Evolutionary conservation across 2,329 filamentous ascomycete genomes (phyloP).

Genomic region (Chaetomium strumarium): DNA sequence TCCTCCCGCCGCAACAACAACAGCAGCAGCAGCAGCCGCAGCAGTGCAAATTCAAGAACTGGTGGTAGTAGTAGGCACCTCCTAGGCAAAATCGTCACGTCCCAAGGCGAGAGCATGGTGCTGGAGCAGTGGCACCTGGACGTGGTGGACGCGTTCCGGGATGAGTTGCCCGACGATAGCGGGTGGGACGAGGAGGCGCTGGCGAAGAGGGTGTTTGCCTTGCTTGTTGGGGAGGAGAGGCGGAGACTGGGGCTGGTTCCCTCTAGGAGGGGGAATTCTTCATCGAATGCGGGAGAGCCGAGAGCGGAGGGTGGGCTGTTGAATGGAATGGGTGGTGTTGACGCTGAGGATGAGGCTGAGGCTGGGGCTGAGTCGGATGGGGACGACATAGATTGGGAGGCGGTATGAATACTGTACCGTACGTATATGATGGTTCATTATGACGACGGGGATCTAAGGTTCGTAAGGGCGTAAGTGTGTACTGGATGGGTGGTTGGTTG

Average conservation of each 20-base stretch:
- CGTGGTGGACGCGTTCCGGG: constrained; percentile 48
- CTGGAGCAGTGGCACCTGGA: constrained; percentile 54
- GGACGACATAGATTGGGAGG: not conserved
- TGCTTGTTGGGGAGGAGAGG: constrained; percentile 47
- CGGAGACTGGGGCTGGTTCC: constrained; percentile 26
- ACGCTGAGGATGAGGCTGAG: not conserved
- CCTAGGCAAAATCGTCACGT: constrained; percentile 44
- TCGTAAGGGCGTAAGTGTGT: not conserved
- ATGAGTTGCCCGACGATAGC: constrained; percentile 30
- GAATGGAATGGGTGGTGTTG: constrained; percentile 9
- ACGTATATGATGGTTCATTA: no score
- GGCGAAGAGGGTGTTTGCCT: constrained; percentile 47
- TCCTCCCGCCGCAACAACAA: constrained; percentile 1
- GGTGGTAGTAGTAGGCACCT: constrained; percentile 28
- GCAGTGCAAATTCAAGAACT: constrained; percentile 22
- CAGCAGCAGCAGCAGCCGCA: not conserved
- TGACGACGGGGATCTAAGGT: not conserved
- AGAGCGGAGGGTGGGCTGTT: constrained; percentile 18
- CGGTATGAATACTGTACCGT: not conserved
- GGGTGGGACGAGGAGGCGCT: constrained; percentile 45
- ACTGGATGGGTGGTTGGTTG: not conserved
- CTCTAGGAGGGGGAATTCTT: constrained; percentile 13
- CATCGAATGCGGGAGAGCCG: no score
- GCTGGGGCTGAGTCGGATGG: not conserved
- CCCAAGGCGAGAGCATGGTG: constrained; percentile 41